A percentile compares a stretch with the other conserved stretches of the same genome.
These are phyloP conservation scores for Hordeum vulgare DNA, from an alignment of 176 grass and related monocot genomes.

Conservation along the genomic window DNA sequence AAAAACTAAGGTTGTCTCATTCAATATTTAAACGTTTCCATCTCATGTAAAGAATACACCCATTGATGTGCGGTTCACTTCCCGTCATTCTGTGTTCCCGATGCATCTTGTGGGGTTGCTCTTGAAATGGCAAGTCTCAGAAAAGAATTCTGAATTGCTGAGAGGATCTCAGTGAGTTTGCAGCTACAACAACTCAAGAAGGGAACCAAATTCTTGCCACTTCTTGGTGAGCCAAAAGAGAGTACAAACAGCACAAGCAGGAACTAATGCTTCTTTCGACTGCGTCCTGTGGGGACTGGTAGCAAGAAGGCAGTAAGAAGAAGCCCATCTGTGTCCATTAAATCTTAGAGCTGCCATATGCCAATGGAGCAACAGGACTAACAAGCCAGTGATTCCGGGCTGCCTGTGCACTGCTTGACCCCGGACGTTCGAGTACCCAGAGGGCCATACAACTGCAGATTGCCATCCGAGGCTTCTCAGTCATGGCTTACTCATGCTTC, in stretches of 20 bases:
- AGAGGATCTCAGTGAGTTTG: not conserved
- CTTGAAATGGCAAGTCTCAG: not conserved
- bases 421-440: not conserved
- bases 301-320: not conserved
- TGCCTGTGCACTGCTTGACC: not conserved
- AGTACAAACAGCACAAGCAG: not conserved
- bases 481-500: slow-evolving; percentile 11
- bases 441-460: not conserved
- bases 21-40: too few relatives aligned
- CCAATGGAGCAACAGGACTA: not conserved
- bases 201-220: too few relatives aligned
- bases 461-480: not conserved
- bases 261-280: not conserved
- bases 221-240: not conserved
- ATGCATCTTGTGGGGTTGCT: not conserved
- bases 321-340: not conserved
- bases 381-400: not conserved
- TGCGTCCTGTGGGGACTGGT: not conserved
- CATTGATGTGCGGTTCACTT: too few relatives aligned
- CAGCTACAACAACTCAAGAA: not conserved
- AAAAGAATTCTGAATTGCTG: not conserved
- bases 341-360: not conserved
- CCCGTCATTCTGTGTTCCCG: too few relatives aligned
- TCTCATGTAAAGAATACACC: too few relatives aligned
- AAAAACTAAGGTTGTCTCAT: too few relatives aligned